Evolutionary conservation across 176 grass and related monocot genomes (phyloP).

Genomic region (Musa itinerans): DNA sequence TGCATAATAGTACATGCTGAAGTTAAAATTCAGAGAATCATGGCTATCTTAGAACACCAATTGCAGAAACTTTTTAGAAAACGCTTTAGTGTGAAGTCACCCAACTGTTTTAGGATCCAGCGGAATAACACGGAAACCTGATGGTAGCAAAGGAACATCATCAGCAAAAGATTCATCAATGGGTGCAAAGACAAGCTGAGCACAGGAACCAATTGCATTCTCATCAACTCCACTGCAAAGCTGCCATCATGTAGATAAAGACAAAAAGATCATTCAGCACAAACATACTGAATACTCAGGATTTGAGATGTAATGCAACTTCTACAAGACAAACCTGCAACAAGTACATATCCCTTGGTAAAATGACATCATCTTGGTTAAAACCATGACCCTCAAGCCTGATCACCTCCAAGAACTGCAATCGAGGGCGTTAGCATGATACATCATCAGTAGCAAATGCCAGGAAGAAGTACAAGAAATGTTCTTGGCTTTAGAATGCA

Average conservation of each 20-base stretch:
- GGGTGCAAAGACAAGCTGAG: constrained; percentile 91
- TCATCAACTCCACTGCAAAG: constrained; percentile 80
- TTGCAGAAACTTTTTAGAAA: not conserved
- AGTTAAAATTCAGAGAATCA: not conserved
- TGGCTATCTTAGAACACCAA: not conserved
- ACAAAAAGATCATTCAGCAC: not conserved
- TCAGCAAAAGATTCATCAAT: constrained; percentile 95
- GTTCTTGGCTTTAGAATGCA: not conserved
- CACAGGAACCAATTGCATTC: constrained; percentile 53
- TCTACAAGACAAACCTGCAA: constrained; percentile 45
- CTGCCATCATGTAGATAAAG: constrained; percentile 17
- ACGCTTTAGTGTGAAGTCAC: not conserved
- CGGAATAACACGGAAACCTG: constrained; percentile 81
- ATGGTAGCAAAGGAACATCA: constrained; percentile 66
- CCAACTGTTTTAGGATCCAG: constrained; percentile 55
- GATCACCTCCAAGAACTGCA: constrained; percentile 86
- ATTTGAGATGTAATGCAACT: not conserved
- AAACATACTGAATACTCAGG: not conserved
- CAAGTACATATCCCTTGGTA: constrained; percentile 76
- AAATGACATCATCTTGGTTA: constrained; percentile 60
- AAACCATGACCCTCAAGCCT: constrained; percentile 83
- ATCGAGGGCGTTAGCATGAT: not conserved
- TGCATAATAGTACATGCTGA: constrained; percentile 14
- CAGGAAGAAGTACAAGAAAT: not conserved
- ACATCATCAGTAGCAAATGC: not conserved